Base-by-base conservation (phyloP, 2,329 filamentous ascomycete genomes). In the Orbilia oligospora region DNA sequence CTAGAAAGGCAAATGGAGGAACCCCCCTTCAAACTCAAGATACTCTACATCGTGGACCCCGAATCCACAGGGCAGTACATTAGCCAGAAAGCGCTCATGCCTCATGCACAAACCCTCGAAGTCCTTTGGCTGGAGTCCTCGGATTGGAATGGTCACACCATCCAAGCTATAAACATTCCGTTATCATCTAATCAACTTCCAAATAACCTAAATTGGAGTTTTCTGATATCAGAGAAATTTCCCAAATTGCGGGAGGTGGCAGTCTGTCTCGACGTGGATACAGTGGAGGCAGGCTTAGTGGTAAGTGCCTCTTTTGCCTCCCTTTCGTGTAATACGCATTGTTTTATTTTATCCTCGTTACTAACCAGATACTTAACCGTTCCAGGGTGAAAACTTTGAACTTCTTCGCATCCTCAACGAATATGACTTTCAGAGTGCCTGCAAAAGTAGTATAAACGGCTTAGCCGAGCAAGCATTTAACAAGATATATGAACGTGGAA, bases 101-200 rank as follows among this genome's bases (percentile, higher is more conserved):
- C 38, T 18, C 63, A 66, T 12, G 27, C 38, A 12, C 9, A 51
- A 36, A 66, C 63, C 8, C 63, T 66, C n/a, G 63, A 66, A 33
- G 20, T 30, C 20, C 63, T 66, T 20, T 66, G 24, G 44, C 38
- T 66, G 22, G 44, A 49, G 44, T n/a, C 51, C n/a, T 58, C 12
- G n/a, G 38, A 48, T 1, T 1, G 0, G 8, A 14, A 44, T 18
- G 18, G 16, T 22, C 6, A 9, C 1, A n/a, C n/a, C 12, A 1
- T 55, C 10, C 5, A 10, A n/a, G n/a, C n/a, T n/a, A n/a, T n/a
- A n/a, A n/a, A n/a, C n/a, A n/a, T n/a, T n/a, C n/a, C n/a, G n/a
- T n/a, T n/a, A n/a, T n/a, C n/a, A n/a, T n/a, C n/a, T n/a, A n/a
- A n/a, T n/a, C n/a, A n/a, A n/a, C n/a, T n/a, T n/a, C n/a, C n/a